These are phyloP conservation scores for Calvatia gigantea DNA, from an alignment of 768 basidiomycete species.

Conservation along the genomic window DNA sequence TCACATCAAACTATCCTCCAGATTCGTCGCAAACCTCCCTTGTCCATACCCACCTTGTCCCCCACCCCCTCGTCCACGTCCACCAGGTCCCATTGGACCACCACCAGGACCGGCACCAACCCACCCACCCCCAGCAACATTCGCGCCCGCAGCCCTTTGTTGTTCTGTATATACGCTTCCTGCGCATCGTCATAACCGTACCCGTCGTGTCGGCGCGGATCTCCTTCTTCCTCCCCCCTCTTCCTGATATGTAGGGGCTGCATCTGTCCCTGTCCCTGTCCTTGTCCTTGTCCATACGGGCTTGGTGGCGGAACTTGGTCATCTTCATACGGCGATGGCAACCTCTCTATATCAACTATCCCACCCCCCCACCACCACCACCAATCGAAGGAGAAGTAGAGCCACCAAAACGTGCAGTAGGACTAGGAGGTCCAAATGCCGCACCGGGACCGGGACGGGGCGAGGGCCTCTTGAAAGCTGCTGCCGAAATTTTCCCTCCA, in stretches of 20 bases:
- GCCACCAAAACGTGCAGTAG: not conserved
- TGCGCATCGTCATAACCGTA: slow-evolving; percentile 45
- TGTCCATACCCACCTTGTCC: slow-evolving; percentile 1
- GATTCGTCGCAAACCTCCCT: slow-evolving; percentile 7
- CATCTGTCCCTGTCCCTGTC: slow-evolving; percentile 5
- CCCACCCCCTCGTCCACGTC: not conserved
- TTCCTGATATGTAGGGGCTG: slow-evolving; percentile 5
- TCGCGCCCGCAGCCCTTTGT: slow-evolving; percentile 1
- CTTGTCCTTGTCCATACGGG: slow-evolving; percentile 13
- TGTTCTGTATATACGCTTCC: slow-evolving; percentile 11
- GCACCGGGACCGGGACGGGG: slow-evolving; percentile 24
- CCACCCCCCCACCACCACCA: not conserved
- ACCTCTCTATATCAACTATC: not conserved
- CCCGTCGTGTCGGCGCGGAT: slow-evolving; percentile 43
- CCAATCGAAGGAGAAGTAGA: not conserved
- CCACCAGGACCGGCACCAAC: slow-evolving; percentile 15
- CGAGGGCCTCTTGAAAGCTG: slow-evolving; percentile 64
- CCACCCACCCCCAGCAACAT: slow-evolving; percentile 18
- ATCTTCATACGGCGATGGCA: not conserved
- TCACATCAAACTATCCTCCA: not conserved
- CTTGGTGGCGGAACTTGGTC: slow-evolving; percentile 16
- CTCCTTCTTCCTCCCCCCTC: slow-evolving; percentile 23
- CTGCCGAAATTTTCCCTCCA: slow-evolving; percentile 67
- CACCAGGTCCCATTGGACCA: slow-evolving; percentile 16
- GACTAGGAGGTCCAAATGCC: slow-evolving; percentile 9